Evolutionary conservation across 2,329 filamentous ascomycete species (phyloP), one percentile per base, ranked within the genome.

Genomic region (Arthrinium phaeospermum): DNA sequence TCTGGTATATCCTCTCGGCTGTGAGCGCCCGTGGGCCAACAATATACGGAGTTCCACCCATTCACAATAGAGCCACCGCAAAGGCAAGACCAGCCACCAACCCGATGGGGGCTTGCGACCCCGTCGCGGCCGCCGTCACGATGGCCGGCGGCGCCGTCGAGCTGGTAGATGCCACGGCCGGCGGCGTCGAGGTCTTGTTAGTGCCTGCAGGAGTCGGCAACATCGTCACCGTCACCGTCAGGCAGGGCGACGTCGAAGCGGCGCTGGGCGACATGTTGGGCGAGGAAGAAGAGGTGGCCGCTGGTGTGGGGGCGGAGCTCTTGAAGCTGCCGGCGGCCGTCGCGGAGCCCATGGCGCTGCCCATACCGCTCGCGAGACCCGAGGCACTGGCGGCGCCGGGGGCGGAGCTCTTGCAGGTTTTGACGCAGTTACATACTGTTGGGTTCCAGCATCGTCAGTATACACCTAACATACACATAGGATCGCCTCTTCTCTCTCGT

Each of bases 71-170:
- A 27, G 67, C 67, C 24, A 47, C 34, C 47, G 45, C 67, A 14
- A 68, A 14, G 41, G 67, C 67, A 68, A 68, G n/a, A 47, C 67
- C 67, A 34, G 41, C 67, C 41, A 68, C 41, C 41, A 68, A 30
- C 41, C 67, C 44, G 24, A 68, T 47, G 13, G 67, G 41, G 6
- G 67, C 45, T 27, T 34, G 67, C 7, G 67, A 19, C 16, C 45
- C 14, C 44, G 67, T 13, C n/a, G 67, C 67, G 67, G n/a, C 67
- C 1, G 67, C 67, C 2, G 67, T 68, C 41, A 68, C 67, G 19
- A 45, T 41, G 3, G 53, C 8, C 4, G 57, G 30, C 37, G 57
- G 34, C 22, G 57, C 8, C 12, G 57, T 5, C 13, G 6, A 3
- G 57, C 3, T 41, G 12, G 30, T 41, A 24, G 34, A 64, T 41